phyloP scores from a whole-genome alignment of 1,284 basidiomycete species.

The Naganishia liquefaciens region DNA sequence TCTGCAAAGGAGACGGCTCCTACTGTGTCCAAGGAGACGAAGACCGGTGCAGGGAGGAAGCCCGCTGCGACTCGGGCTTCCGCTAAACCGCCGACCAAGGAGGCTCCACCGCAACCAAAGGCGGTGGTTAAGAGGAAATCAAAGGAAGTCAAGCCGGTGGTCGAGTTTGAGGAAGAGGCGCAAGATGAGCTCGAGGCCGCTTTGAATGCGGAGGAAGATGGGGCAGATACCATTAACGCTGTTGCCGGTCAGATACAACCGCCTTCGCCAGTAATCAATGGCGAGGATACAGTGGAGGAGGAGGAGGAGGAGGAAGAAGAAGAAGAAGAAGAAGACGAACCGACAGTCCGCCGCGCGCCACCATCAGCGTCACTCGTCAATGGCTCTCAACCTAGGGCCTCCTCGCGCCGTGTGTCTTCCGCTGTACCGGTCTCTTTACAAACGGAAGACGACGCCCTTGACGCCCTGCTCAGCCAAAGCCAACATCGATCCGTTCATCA shows the following conservation, averaged over 20 bases:
- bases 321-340: conserved; percentile 34
- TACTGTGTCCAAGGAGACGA: background rate
- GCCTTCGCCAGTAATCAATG: conserved; percentile 12
- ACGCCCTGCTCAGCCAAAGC: conserved; percentile 25
- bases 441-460: conserved; percentile 29
- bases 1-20: conserved; percentile 2
- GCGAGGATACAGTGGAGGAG: conserved; percentile 33
- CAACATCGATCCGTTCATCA: conserved; percentile 10
- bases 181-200: conserved; percentile 35
- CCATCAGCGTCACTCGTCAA: background rate
- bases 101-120: conserved; percentile 17
- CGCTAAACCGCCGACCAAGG: conserved; percentile 30
- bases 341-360: conserved; percentile 10
- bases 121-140: conserved; percentile 32
- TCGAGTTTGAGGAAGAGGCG: conserved; percentile 25
- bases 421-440: conserved; percentile 7
- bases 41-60: background rate
- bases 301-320: too few species aligned
- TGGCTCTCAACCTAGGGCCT: conserved; percentile 1
- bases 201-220: conserved; percentile 37
- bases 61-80: conserved; percentile 27
- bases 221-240: conserved; percentile 27
- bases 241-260: conserved; percentile 15
- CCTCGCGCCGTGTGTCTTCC: conserved; percentile 17
- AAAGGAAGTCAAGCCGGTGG: conserved; percentile 14